Conservation (phyloP, 2,329 filamentous ascomycete genomes). For the Elsinoe necatrix region DNA sequence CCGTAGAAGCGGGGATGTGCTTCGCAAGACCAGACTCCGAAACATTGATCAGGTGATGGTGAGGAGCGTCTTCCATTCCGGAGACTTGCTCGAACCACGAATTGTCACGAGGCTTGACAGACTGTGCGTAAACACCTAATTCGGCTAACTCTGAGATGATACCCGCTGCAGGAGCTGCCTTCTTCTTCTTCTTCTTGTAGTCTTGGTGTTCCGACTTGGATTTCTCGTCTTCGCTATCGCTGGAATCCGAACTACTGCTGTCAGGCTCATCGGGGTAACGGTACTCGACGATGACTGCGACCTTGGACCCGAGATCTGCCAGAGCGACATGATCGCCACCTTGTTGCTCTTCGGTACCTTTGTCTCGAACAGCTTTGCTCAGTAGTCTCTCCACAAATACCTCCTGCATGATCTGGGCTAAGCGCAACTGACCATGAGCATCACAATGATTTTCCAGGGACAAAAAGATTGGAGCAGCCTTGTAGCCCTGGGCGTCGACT, state of each 20-base stretch:
- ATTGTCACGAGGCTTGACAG: conserved; percentile 57
- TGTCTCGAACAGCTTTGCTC: conserved; percentile 48
- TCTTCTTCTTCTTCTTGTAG: conserved; percentile 50
- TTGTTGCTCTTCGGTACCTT: conserved; percentile 49
- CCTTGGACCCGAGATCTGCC: conserved; percentile 52
- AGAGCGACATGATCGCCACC: conserved; percentile 50
- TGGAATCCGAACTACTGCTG: conserved; percentile 33
- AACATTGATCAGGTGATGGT: conserved; percentile 61
- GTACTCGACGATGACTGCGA: conserved; percentile 60
- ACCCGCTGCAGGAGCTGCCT: conserved; percentile 37
- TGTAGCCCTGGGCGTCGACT: conserved; percentile 32
- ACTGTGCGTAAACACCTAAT: conserved; percentile 61
- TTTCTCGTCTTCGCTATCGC: conserved; percentile 34
- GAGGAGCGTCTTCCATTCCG: conserved; percentile 42
- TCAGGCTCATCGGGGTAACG: conserved; percentile 48
- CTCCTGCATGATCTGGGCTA: conserved; percentile 58
- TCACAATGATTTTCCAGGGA: conserved; percentile 62
- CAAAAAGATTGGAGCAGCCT: conserved; percentile 51
- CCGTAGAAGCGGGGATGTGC: conserved; percentile 41
- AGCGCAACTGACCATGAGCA: conserved; percentile 49
- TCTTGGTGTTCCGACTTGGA: conserved; percentile 42
- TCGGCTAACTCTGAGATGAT: conserved; percentile 59
- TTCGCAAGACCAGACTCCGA: conserved; percentile 52
- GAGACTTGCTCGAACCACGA: conserved; percentile 52
- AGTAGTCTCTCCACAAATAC: conserved; percentile 54